These are phyloP conservation scores for Boletus huronensis DNA, from an alignment of 768 basidiomycete genomes.

Conservation along the genomic window DNA sequence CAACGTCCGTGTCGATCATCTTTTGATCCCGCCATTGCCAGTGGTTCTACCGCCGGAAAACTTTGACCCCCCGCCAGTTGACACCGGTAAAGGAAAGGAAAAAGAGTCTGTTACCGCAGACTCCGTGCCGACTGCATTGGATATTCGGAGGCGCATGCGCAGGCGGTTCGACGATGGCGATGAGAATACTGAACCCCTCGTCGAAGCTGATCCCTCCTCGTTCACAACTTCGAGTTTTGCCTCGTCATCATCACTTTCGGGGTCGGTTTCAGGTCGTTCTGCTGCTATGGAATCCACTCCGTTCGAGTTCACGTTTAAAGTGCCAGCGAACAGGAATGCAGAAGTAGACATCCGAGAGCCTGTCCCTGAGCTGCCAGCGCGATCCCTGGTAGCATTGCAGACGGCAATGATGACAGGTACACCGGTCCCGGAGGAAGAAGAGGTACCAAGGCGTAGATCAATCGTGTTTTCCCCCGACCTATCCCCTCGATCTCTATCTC, in stretches of 20 bases:
- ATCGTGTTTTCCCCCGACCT: constrained; percentile 21
- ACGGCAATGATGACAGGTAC: constrained; percentile 22
- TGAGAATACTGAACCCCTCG: not conserved
- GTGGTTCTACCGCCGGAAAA: not conserved
- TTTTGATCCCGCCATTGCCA: constrained; percentile 6
- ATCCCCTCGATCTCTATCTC: constrained; percentile 15
- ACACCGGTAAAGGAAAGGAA: constrained; percentile 27
- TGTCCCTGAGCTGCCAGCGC: constrained; percentile 24
- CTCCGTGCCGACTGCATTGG: not conserved
- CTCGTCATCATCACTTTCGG: not conserved
- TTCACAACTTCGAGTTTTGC: not conserved
- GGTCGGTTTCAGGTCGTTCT: constrained; percentile 6
- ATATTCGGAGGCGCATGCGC: constrained; percentile 18
- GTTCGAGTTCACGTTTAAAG: constrained; percentile 28
- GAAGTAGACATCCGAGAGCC: constrained; percentile 26
- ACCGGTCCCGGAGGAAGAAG: constrained; percentile 21
- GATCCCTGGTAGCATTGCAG: constrained; percentile 25
- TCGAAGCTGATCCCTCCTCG: constrained; percentile 9
- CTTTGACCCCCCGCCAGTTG: not conserved
- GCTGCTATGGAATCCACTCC: constrained; percentile 8
- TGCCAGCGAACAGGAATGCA: not conserved
- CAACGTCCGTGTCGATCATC: constrained; percentile 10
- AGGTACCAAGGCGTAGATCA: constrained; percentile 21
- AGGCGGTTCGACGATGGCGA: constrained; percentile 13
- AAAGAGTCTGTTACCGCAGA: constrained; percentile 10